Conservation (phyloP, 495 filamentous ascomycete species). For the Thermothielavioides terrestris region DNA sequence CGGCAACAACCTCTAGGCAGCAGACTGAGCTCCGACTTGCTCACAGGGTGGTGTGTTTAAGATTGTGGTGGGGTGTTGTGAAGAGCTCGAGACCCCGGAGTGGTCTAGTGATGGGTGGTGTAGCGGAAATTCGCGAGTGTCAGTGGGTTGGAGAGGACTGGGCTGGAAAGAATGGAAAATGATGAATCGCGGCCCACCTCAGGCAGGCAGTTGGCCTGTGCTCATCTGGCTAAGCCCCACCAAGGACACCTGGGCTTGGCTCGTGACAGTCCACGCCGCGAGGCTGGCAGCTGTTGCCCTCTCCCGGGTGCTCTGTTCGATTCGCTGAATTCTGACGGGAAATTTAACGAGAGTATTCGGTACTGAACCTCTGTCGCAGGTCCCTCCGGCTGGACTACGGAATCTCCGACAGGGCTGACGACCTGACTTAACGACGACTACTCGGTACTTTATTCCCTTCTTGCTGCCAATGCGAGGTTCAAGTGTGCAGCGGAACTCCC, state of each 20-base stretch:
- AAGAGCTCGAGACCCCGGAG: conserved; percentile 22
- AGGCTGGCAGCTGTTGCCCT: conserved; percentile 11
- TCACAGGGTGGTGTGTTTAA: conserved; percentile 10
- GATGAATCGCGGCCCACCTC: conserved; percentile 27
- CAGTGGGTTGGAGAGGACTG: conserved; percentile 28
- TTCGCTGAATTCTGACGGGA: too few relatives aligned
- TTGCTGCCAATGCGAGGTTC: too few relatives aligned
- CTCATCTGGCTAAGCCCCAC: conserved; percentile 12
- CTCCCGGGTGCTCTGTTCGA: too few relatives aligned
- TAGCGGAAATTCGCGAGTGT: conserved; percentile 30
- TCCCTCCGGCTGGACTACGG: too few relatives aligned
- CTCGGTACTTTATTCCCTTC: too few relatives aligned
- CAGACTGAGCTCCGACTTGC: conserved; percentile 8
- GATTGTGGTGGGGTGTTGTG: conserved; percentile 19
- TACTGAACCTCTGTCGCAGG: too few relatives aligned
- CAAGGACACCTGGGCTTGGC: neutral
- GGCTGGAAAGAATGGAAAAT: conserved; percentile 30
- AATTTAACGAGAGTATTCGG: too few relatives aligned
- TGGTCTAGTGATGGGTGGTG: conserved; percentile 28
- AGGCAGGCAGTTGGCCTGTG: conserved; percentile 25
- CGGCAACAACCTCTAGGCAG: conserved; percentile 27
- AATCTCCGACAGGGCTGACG: too few relatives aligned
- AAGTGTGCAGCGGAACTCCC: too few relatives aligned
- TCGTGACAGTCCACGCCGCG: neutral
- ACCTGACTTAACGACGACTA: too few relatives aligned